phyloP scores from a whole-genome alignment of 2,329 filamentous ascomycete species.

The Helminthosporium solani region DNA sequence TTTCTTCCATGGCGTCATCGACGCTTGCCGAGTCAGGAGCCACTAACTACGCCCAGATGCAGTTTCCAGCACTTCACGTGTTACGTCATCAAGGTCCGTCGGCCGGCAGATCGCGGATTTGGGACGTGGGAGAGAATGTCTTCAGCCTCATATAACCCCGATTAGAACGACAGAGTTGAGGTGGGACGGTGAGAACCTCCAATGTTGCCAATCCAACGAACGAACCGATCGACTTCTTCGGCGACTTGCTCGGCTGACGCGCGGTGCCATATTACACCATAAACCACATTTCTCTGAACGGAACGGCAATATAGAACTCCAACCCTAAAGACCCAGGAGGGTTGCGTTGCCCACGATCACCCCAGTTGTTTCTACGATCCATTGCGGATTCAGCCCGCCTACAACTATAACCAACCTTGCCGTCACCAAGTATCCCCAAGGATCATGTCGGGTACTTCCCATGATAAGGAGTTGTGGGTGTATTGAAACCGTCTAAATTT shows the following conservation, averaged over 20 bases:
- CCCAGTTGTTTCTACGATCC: slow-evolving; percentile 4
- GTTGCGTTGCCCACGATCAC: slow-evolving; percentile 6
- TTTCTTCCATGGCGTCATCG: neutral
- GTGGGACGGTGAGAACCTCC: slow-evolving; percentile 14
- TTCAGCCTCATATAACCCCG: slow-evolving; percentile 14
- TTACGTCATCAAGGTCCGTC: slow-evolving; percentile 16
- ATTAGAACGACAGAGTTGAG: slow-evolving; percentile 16
- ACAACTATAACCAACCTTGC: too few relatives aligned
- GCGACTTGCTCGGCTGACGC: slow-evolving; percentile 3
- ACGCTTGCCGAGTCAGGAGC: neutral
- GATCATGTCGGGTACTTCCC: too few relatives aligned
- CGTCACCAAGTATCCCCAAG: too few relatives aligned
- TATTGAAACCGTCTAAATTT: too few relatives aligned
- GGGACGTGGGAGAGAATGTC: slow-evolving; percentile 12
- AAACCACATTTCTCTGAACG: neutral
- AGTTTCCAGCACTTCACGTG: slow-evolving; percentile 9
- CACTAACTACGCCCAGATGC: slow-evolving; percentile 7
- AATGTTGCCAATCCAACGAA: slow-evolving; percentile 21
- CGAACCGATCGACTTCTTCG: slow-evolving; percentile 17
- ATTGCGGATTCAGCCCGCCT: too few relatives aligned
- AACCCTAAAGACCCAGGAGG: slow-evolving; percentile 1
- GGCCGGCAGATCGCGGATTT: slow-evolving; percentile 11
- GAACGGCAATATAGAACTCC: neutral
- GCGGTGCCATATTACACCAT: neutral
- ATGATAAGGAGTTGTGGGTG: too few relatives aligned